phyloP scores from a whole-genome alignment of 345 rosid genomes.

The Citropsis articulata region DNA sequence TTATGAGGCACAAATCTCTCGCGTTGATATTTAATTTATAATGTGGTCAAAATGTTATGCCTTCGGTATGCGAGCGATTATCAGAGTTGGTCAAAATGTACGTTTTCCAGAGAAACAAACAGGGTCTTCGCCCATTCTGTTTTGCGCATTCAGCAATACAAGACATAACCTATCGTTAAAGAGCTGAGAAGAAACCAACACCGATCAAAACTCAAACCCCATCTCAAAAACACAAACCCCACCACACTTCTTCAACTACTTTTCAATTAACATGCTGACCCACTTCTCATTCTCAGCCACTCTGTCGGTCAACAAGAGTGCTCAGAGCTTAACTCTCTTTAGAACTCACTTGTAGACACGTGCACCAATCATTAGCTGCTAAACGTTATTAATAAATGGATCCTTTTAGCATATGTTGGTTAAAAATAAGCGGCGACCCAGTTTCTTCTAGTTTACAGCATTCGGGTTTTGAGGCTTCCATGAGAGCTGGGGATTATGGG shows the following conservation, averaged over 20 bases:
- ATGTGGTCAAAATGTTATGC: not conserved
- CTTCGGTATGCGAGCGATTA: no score
- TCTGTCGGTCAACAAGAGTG: slow-evolving; percentile 54
- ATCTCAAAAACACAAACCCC: not conserved
- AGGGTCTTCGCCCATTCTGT: slow-evolving; percentile 19
- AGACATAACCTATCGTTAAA: slow-evolving; percentile 14
- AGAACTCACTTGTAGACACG: slow-evolving; percentile 43
- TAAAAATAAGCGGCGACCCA: slow-evolving; percentile 23
- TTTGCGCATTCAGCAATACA: slow-evolving; percentile 6
- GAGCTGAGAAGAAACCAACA: slow-evolving; percentile 58
- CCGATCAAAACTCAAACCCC: slow-evolving; percentile 10
- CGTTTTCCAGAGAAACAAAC: slow-evolving; percentile 19
- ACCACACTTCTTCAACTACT: slow-evolving; percentile 38
- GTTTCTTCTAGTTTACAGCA: slow-evolving; percentile 52
- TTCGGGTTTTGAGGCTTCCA: slow-evolving; percentile 56
- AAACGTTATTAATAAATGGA: slow-evolving; percentile 51
- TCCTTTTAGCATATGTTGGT: slow-evolving; percentile 67
- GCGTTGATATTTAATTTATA: no score
- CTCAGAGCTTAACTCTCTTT: slow-evolving; percentile 36
- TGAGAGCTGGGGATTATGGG: slow-evolving; percentile 71
- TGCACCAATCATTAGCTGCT: slow-evolving; percentile 43
- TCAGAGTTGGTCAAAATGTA: not conserved
- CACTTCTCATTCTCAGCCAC: slow-evolving; percentile 56
- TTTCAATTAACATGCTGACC: slow-evolving; percentile 48
- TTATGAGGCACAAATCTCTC: no score